These are phyloP conservation scores for Apiotrichum brassicae DNA, from an alignment of 1,284 basidiomycete genomes.

Conservation along the genomic window DNA sequence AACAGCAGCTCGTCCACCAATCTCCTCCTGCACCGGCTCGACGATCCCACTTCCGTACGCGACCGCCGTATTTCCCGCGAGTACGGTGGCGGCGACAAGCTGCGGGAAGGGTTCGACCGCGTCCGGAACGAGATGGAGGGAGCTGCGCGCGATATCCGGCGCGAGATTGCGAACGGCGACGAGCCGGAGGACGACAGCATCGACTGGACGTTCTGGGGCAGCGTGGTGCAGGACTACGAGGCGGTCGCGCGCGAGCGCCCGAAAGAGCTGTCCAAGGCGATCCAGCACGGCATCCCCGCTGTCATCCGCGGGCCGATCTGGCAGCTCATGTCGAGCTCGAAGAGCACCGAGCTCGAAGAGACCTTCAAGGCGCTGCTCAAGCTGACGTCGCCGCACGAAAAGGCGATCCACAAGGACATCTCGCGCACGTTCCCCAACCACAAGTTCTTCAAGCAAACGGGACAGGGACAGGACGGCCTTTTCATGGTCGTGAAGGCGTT, in stretches of 20 bases:
- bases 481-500: conserved; percentile 98
- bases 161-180: conserved; percentile 51
- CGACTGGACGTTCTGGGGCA: conserved; percentile 87
- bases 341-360: conserved; percentile 79
- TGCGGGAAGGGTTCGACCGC: conserved; percentile 42
- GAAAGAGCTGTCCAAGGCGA: conserved; percentile 76
- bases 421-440: conserved; percentile 97
- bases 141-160: conserved; percentile 42
- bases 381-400: conserved; percentile 80
- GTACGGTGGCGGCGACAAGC: conserved; percentile 26
- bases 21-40: conserved; percentile 26
- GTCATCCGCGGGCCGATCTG: conserved; percentile 81
- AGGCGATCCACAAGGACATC: conserved; percentile 85
- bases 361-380: conserved; percentile 79
- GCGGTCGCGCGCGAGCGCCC: conserved; percentile 69
- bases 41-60: conserved; percentile 29
- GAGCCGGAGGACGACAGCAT: conserved; percentile 10
- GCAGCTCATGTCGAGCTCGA: conserved; percentile 96
- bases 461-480: conserved; percentile 90
- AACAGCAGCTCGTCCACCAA: conserved; percentile 1
- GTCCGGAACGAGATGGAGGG: conserved; percentile 43
- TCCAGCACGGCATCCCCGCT: conserved; percentile 84
- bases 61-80: conserved; percentile 37
- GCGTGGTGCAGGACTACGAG: conserved; percentile 87
- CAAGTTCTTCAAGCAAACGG: conserved; percentile 80